Evolutionary conservation across 2,329 filamentous ascomycete species (phyloP), one percentile per base, ranked within the genome.

Genomic region (Pestalotiopsis sp.): DNA sequence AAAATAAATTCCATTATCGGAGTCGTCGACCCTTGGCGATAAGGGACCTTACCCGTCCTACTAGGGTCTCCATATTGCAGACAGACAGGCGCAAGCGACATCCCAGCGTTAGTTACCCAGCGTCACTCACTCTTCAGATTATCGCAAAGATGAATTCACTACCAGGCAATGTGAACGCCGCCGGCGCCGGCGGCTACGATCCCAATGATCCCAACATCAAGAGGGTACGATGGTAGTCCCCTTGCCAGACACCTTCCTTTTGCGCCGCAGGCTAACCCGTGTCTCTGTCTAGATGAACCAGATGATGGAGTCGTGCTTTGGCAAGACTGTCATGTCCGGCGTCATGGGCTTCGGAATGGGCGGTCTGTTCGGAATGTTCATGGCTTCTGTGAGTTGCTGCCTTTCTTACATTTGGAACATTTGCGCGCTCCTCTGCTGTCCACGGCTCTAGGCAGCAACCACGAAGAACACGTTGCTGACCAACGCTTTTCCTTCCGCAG

Each of bases 281-380:
- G 26, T 55, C 56, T 38, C 58, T 40, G 48, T 57, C 44, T 73
- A 96, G 92, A 91, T 97, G 83, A 89, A 94, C 85, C 81, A 85
- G 26, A 89, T 89, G 57, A 97, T 98, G 93, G 94, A 98, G 81
- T 97, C 93, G 40, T 99, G 96, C 78, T 89, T 91, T 26, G 91
- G 91, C 68, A 99, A 99, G 81, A 92, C 94, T 20, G 91, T 89
- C 73, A 92, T 99, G 81, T 92, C 94, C 0, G 96, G 95, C 67
- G 93, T 92, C 26, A 97, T 97, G 89, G 96, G 96, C 17, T 98
- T 98, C 75, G 96, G 91, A 48, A 91, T 99, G 72, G 96, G 96
- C 70, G 96, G 94, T 75, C 85, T 97, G 57, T 99, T 99, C 74
- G 96, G 96, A 73, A 87, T 98, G 75, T 99, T 99, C 85, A 99